Evolutionary conservation across 2,329 filamentous ascomycete species (phyloP), one percentile per base, ranked within the genome.

Genomic region (Fusarium gaditjirri): DNA sequence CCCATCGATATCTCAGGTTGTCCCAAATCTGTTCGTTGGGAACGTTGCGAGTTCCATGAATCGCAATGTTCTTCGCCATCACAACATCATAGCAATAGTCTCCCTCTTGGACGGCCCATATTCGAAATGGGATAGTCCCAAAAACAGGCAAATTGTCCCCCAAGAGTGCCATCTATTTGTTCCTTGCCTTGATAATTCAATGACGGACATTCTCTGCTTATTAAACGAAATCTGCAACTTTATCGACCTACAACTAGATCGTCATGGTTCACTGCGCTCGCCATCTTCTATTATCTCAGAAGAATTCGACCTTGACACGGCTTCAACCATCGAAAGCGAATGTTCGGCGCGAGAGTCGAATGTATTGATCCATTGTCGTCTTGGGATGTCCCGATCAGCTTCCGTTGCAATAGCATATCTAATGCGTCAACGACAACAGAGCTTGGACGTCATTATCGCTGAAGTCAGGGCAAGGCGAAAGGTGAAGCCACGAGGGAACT

Each of bases 301-400:
- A 13, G 64, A 65, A n/a, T 54, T 46, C 21, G 44, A 59, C 29
- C 36, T 50, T 16, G 56, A 50, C 25, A 68, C 65, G 9, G 19
- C 46, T 17, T 52, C 71, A 23, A 55, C 53, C 16, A 69, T 60
- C 3, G 63, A 54, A 16, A 61, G 43, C 33, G 68, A 70, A 27
- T 44, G 49, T 19, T 46, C 43, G n/a, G 25, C 35, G 27, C 55
- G 43, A 50, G 60, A 56, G 23, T 44, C 59, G 35, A 73, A 71
- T 41, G 76, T 81, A n/a, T 67, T 81, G 5, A 73, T 81, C 14
- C 79, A 80, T 56, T 81, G 80, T 63, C 81, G 84, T 41, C 58
- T 68, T 35, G 80, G 80, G 10, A 66, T 79, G 35, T 81, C 80
- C 23, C 77, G 79, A 19, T 80, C 79, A 3, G 75, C 80, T 10